phyloP scores from a whole-genome alignment of 257 asterid genomes.

The Przewalskia tangutica region DNA sequence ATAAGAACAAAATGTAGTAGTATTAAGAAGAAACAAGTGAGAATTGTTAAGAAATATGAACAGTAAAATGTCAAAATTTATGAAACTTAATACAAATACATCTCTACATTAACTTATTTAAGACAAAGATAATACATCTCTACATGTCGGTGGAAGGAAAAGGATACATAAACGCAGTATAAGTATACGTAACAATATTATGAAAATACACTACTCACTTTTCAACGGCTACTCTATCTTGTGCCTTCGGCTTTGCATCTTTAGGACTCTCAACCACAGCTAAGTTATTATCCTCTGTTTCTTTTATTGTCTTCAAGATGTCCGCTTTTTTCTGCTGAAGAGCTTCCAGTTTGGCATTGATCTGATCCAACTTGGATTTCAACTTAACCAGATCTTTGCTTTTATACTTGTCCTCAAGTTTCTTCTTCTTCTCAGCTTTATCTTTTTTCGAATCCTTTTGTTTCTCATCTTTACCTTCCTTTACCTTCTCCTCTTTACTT shows the following conservation, averaged over 20 bases:
- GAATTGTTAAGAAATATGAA: not conserved
- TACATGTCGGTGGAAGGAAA: not conserved
- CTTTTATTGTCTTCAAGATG: slow-evolving; percentile 47
- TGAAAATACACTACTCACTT: not conserved
- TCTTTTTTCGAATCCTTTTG: slow-evolving; percentile 28
- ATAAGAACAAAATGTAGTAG: no score
- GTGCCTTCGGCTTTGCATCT: slow-evolving; percentile 7
- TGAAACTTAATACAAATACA: not conserved
- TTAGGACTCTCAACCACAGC: slow-evolving; percentile 15
- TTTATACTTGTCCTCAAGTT: slow-evolving; percentile 30
- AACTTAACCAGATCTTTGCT: slow-evolving; percentile 31
- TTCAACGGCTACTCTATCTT: not conserved
- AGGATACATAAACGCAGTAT: not conserved
- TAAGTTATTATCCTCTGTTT: slow-evolving; percentile 28
- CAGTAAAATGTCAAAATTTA: not conserved
- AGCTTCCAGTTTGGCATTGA: slow-evolving; percentile 35
- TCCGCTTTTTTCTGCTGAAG: slow-evolving; percentile 40
- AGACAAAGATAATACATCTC: not conserved
- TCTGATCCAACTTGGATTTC: slow-evolving; percentile 44
- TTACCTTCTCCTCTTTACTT: slow-evolving; percentile 9
- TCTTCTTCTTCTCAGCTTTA: slow-evolving; percentile 46
- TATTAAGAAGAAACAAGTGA: no score
- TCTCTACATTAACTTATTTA: not conserved
- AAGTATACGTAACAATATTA: not conserved
- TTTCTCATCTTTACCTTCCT: slow-evolving; percentile 20